A percentile compares a stretch with the other conserved stretches of the same genome.
Conservation (phyloP, 495 filamentous ascomycete genomes). For the Lophium mytilinum region DNA sequence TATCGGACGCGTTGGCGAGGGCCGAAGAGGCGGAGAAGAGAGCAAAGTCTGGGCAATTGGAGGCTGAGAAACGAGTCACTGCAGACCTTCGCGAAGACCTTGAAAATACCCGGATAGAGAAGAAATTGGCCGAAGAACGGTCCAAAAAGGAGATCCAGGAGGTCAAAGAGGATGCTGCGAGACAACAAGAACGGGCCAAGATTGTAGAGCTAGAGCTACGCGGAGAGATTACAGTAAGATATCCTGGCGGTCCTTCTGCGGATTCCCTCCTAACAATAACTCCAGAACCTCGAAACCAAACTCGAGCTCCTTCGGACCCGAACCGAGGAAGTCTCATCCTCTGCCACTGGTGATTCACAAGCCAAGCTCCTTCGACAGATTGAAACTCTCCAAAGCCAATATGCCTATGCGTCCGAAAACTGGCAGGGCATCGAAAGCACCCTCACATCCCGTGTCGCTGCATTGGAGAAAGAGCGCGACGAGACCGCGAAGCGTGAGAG, state of each 20-base stretch:
- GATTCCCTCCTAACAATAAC: slow-evolving; percentile 4
- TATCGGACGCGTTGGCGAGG: slow-evolving; percentile 59
- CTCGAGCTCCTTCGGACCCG: slow-evolving; percentile 77
- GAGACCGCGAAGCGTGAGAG: slow-evolving; percentile 74
- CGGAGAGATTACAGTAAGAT: slow-evolving; percentile 57
- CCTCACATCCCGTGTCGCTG: slow-evolving; percentile 61
- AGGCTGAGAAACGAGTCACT: slow-evolving; percentile 57
- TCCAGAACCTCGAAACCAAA: slow-evolving; percentile 72
- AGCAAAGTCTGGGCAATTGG: slow-evolving; percentile 58
- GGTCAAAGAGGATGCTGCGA: slow-evolving; percentile 60
- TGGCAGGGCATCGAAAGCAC: slow-evolving; percentile 94
- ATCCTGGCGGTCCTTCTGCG: not conserved
- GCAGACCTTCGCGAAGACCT: slow-evolving; percentile 67
- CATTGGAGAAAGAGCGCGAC: slow-evolving; percentile 82
- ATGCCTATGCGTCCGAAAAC: slow-evolving; percentile 88
- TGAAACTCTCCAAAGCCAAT: slow-evolving; percentile 92
- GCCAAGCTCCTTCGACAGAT: slow-evolving; percentile 88
- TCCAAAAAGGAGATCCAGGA: slow-evolving; percentile 60
- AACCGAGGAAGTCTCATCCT: slow-evolving; percentile 85
- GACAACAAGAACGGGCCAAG: slow-evolving; percentile 64
- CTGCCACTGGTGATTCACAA: slow-evolving; percentile 71
- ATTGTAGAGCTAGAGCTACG: slow-evolving; percentile 71
- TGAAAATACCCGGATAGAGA: slow-evolving; percentile 64
- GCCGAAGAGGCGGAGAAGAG: slow-evolving; percentile 61
- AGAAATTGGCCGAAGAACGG: slow-evolving; percentile 61